phyloP scores from a whole-genome alignment of 139 green algal species.

The Picochlorum sp. region DNA sequence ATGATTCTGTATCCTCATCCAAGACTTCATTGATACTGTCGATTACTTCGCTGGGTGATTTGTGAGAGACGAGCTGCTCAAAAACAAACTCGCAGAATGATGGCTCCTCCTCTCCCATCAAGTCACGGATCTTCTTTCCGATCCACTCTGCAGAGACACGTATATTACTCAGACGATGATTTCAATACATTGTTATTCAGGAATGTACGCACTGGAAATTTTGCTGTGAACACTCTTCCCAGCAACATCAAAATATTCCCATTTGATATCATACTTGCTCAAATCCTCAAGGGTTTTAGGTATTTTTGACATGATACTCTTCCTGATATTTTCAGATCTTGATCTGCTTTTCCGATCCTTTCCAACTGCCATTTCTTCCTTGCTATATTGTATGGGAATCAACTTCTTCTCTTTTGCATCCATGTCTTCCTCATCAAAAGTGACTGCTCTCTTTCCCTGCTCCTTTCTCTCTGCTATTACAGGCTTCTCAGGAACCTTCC shows the following conservation, averaged over 20 bases:
- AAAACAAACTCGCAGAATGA: slow-evolving; percentile 49
- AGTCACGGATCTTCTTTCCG: slow-evolving; percentile 59
- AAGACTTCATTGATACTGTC: slow-evolving; percentile 16
- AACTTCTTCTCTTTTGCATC: slow-evolving; percentile 39
- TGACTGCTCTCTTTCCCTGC: not conserved
- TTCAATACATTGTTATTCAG: not conserved
- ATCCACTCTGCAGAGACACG: slow-evolving; percentile 55
- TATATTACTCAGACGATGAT: not conserved
- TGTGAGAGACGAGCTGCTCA: slow-evolving; percentile 30
- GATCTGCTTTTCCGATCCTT: slow-evolving; percentile 4
- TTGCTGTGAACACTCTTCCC: slow-evolving; percentile 29
- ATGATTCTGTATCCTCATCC: slow-evolving; percentile 64
- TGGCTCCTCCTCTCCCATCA: slow-evolving; percentile 59
- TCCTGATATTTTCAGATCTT: slow-evolving; percentile 14
- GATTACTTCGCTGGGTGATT: slow-evolving; percentile 13
- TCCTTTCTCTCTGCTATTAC: not conserved
- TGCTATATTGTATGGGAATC: slow-evolving; percentile 53
- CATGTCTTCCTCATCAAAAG: slow-evolving; percentile 11
- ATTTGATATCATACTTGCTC: slow-evolving; percentile 66
- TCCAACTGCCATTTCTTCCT: slow-evolving; percentile 57
- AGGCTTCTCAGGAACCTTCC: not conserved
- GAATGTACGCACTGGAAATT: slow-evolving; percentile 12
- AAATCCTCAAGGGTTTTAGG: slow-evolving; percentile 62
- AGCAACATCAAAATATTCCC: slow-evolving; percentile 53
- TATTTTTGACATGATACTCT: slow-evolving; percentile 63